Evolutionary conservation across 108 stramenopile genomes (phyloP).

Genomic region (Aurantiochytrium sp.): DNA sequence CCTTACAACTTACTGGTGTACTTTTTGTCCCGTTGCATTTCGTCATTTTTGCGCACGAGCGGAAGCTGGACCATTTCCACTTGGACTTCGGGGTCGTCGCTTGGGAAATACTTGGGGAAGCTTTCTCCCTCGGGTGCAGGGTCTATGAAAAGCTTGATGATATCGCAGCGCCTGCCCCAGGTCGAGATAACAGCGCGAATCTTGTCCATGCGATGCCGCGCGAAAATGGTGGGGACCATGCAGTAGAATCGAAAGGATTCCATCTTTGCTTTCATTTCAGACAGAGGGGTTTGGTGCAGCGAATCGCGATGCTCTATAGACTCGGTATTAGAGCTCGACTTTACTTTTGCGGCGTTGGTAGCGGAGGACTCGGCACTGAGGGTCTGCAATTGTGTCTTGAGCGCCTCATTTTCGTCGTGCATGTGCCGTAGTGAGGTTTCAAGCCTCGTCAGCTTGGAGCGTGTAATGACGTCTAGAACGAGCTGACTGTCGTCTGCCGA

Average conservation of each 20-base stretch:
- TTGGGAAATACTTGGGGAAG: not conserved
- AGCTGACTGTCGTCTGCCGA: not conserved
- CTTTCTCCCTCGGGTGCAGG: not conserved
- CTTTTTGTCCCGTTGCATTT: not conserved
- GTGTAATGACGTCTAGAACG: not conserved
- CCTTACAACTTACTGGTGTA: not conserved
- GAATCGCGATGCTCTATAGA: too few relatives aligned
- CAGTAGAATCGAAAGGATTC: not conserved
- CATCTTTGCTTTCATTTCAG: not conserved
- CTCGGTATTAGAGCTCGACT: too few relatives aligned
- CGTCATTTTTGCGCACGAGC: not conserved
- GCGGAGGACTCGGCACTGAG: not conserved
- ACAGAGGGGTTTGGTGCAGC: too few relatives aligned
- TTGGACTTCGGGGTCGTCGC: not conserved
- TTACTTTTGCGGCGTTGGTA: too few relatives aligned
- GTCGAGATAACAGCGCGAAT: not conserved
- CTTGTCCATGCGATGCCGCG: not conserved
- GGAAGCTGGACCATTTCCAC: slow-evolving; percentile 3
- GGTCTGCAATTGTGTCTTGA: not conserved
- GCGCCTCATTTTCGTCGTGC: not conserved
- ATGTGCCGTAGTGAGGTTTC: not conserved
- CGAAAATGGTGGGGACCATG: not conserved
- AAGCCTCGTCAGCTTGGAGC: not conserved
- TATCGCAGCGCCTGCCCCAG: not conserved
- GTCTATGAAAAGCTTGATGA: slow-evolving; percentile 9